Evolutionary conservation across 2,329 filamentous ascomycete species (phyloP).

Genomic region (Penicillium sp.): DNA sequence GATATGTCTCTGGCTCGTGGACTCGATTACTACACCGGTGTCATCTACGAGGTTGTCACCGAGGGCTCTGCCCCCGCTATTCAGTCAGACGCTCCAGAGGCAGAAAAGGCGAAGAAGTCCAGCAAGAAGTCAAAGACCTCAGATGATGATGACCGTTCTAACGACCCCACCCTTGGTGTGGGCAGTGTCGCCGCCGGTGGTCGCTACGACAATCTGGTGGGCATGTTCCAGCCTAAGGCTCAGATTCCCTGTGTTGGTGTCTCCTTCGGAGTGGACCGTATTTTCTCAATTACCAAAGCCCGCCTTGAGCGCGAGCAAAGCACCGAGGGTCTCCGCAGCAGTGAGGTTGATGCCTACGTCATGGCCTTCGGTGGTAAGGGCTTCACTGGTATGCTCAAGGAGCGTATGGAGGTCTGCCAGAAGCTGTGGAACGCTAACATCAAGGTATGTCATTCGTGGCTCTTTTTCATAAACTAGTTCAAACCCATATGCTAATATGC

Average conservation of each 20-base stretch:
- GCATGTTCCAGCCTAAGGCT: slow-evolving; percentile 85
- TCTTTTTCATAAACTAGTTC: not conserved
- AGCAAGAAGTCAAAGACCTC: slow-evolving; percentile 52
- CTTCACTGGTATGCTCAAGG: slow-evolving; percentile 74
- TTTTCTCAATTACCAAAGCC: slow-evolving; percentile 88
- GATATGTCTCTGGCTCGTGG: slow-evolving; percentile 88
- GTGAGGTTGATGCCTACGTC: slow-evolving; percentile 85
- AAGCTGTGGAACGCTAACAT: slow-evolving; percentile 83
- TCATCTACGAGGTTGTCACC: slow-evolving; percentile 88
- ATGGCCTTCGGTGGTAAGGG: slow-evolving; percentile 93
- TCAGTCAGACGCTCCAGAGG: slow-evolving; percentile 40
- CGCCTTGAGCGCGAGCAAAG: slow-evolving; percentile 63
- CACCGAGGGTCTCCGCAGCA: slow-evolving; percentile 58
- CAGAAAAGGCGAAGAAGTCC: slow-evolving; percentile 33
- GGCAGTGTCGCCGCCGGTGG: slow-evolving; percentile 88
- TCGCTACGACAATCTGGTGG: slow-evolving; percentile 88
- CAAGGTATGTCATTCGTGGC: slow-evolving; percentile 55
- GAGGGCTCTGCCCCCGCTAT: slow-evolving; percentile 67
- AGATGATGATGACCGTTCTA: slow-evolving; percentile 67
- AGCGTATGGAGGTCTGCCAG: slow-evolving; percentile 78
- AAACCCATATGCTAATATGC: slow-evolving; percentile 19
- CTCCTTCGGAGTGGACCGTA: slow-evolving; percentile 92
- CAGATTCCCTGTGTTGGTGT: slow-evolving; percentile 89
- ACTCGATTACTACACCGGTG: slow-evolving; percentile 87
- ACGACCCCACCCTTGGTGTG: slow-evolving; percentile 78